These are phyloP conservation scores for Diaporthe citri DNA, from an alignment of 2,329 filamentous ascomycete genomes.

Conservation along the genomic window DNA sequence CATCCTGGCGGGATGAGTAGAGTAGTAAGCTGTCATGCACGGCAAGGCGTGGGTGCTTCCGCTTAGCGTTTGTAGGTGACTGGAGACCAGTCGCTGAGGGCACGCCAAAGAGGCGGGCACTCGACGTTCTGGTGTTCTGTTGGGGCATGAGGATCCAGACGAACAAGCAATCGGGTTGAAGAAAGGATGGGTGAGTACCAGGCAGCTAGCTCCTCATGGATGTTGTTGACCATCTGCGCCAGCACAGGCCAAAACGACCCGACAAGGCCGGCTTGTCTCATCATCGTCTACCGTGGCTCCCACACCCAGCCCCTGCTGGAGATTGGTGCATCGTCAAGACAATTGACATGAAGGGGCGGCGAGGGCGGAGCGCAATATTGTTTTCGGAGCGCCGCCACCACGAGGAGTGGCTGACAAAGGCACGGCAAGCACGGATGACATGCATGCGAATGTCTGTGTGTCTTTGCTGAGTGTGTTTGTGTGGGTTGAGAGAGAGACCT, in stretches of 20 bases:
- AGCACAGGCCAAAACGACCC: background rate
- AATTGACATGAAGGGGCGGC: background rate
- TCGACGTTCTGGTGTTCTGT: background rate
- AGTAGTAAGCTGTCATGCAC: background rate
- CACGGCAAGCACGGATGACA: background rate
- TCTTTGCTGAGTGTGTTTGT: background rate
- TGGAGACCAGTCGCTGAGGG: background rate
- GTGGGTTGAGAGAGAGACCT: no score
- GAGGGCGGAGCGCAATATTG: conserved; percentile 1
- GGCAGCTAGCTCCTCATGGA: background rate
- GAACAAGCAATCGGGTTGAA: background rate
- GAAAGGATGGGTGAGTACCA: background rate
- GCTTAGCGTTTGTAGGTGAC: background rate
- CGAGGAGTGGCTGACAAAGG: background rate
- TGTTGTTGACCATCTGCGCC: background rate
- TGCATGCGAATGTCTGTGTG: background rate
- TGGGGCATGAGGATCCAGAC: background rate
- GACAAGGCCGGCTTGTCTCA: conserved; percentile 2
- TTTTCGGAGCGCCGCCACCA: background rate
- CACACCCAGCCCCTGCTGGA: background rate
- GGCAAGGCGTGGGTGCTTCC: background rate
- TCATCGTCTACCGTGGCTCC: conserved; percentile 3
- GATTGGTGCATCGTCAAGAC: background rate
- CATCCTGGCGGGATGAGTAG: background rate
- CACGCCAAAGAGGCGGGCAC: background rate